Percentiles rank a stretch among this genome's conserved stretches.
phyloP scores from a whole-genome alignment of 2,329 filamentous ascomycete genomes.

The Fusarium zealandicum region DNA sequence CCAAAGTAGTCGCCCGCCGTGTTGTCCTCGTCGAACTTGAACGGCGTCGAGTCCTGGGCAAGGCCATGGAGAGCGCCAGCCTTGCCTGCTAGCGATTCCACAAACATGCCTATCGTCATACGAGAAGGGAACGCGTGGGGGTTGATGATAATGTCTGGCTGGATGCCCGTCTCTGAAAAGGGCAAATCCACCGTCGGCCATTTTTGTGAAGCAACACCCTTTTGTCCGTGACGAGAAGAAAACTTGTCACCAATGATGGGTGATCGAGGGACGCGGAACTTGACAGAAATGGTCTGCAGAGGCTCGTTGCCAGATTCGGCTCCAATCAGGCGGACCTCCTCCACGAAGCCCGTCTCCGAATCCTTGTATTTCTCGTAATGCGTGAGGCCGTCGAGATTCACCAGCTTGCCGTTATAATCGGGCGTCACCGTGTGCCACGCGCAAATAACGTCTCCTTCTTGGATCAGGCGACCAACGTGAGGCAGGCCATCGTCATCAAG shows the following conservation, averaged over 20 bases:
- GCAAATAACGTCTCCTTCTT: slow-evolving; percentile 83
- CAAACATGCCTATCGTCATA: slow-evolving; percentile 99
- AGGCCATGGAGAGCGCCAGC: slow-evolving; percentile 91
- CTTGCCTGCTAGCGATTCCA: slow-evolving; percentile 96
- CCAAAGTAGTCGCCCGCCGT: slow-evolving; percentile 95
- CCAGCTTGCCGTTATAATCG: slow-evolving; percentile 77
- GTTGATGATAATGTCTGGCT: slow-evolving; percentile 98
- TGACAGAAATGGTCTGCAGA: slow-evolving; percentile 87
- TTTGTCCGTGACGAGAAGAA: slow-evolving; percentile 97
- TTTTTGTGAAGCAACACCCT: slow-evolving; percentile 95
- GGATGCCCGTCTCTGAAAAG: slow-evolving; percentile 94
- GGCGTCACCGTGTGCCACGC: slow-evolving; percentile 89
- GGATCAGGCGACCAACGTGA: slow-evolving; percentile 77
- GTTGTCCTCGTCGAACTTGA: slow-evolving; percentile 91
- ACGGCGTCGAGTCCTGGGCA: slow-evolving; percentile 95
- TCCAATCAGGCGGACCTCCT: slow-evolving; percentile 91
- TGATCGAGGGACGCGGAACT: slow-evolving; percentile 87
- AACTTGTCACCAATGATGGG: slow-evolving; percentile 99
- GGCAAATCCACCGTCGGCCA: slow-evolving; percentile 96
- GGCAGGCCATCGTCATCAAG: slow-evolving; percentile 91
- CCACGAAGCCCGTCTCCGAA: slow-evolving; percentile 83
- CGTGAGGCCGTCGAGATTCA: slow-evolving; percentile 86
- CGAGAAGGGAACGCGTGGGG: slow-evolving; percentile 98
- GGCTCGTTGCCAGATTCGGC: slow-evolving; percentile 84
- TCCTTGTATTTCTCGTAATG: slow-evolving; percentile 97